These are phyloP conservation scores for Kappamyces sp. DNA, from an alignment of 192 early-diverging fungal species.

Conservation along the genomic window DNA sequence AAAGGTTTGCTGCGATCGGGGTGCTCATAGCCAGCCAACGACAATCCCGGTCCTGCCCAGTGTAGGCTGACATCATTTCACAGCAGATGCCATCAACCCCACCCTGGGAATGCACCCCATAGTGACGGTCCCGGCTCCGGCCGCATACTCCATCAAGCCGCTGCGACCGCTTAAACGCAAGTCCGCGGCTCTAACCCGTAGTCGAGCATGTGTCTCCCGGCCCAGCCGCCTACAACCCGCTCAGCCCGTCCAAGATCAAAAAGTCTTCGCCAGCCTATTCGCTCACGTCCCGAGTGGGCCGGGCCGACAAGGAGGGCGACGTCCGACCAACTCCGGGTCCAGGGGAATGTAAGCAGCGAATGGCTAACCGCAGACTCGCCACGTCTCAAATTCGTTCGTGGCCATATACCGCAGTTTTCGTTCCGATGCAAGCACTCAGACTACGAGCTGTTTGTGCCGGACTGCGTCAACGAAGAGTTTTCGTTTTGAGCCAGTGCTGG, in stretches of 20 bases:
- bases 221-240: constrained; percentile 46
- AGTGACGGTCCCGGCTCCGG: constrained; percentile 41
- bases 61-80: constrained; percentile 26
- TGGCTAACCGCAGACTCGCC: constrained; percentile 35
- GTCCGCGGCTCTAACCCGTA: constrained; percentile 5
- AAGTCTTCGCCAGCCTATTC: constrained; percentile 48
- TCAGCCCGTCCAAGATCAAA: constrained; percentile 48
- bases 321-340: constrained; percentile 44
- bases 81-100: constrained; percentile 34
- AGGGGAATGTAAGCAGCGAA: constrained; percentile 37
- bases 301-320: constrained; percentile 25
- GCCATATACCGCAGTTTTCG: constrained; percentile 41
- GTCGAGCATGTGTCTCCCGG: constrained; percentile 52
- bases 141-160: constrained; percentile 52
- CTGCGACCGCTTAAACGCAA: constrained; percentile 44
- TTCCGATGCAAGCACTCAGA: constrained; percentile 54
- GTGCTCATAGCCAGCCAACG: constrained; percentile 21
- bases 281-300: constrained; percentile 39
- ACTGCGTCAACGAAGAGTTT: constrained; percentile 41
- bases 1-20: constrained; percentile 21
- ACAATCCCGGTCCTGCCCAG: constrained; percentile 48
- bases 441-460: constrained; percentile 52
- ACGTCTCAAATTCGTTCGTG: constrained; percentile 34
- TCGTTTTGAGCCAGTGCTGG: constrained; percentile 27
- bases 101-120: constrained; percentile 49